Evolutionary conservation across 257 asterid species (phyloP), one percentile per base, ranked within the genome.

Genomic region (Buddleja alternifolia): DNA sequence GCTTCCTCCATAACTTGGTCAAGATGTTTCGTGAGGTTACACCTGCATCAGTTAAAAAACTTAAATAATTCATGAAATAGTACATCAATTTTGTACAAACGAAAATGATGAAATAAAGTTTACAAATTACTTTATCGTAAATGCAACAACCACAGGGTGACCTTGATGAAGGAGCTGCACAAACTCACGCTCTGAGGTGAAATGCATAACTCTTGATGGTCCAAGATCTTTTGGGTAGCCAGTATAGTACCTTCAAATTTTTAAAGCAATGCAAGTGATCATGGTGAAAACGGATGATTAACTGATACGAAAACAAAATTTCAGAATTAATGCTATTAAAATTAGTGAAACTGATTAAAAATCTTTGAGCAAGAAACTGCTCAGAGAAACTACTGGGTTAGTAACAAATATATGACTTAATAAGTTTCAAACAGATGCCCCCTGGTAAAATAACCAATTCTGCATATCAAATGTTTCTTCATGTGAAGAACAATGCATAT

Each of bases 81-180:
- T 16, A 62, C 32, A 56, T 8, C 8, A 62, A 29, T 40, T 48
- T 46, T 19, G 34, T 2, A 46, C 24, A 34, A 68, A 15, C 10
- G 62, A 16, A 36, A 47, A 58, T 29, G 46, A 53, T 53, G 54
- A 62, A 15, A 48, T 12, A 58, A 66, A 29, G 46, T 69, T 73
- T 7, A 58, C 16, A 39, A 71, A 44, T 81, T 86, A 90, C 97
- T 86, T 90, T 77, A 90, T 83, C 9, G 99, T 93, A 82, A 93
- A 93, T 67, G 99, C 96, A 79, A 87, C 97, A 64, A 93, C 96
- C 47, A 93, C 87, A 47, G 96, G 99, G 73, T 84, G 73, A 62
- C 97, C 97, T 75, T 87, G 95, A 73, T 87, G 99, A 52, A 93
- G 99, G 53, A 93, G 94, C 82, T 88, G 96, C 67, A 90, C 95